Evolutionary conservation across 305 asterid species (phyloP), one percentile per base, ranked within the genome.

Genomic region (Plantago lanceolata): DNA sequence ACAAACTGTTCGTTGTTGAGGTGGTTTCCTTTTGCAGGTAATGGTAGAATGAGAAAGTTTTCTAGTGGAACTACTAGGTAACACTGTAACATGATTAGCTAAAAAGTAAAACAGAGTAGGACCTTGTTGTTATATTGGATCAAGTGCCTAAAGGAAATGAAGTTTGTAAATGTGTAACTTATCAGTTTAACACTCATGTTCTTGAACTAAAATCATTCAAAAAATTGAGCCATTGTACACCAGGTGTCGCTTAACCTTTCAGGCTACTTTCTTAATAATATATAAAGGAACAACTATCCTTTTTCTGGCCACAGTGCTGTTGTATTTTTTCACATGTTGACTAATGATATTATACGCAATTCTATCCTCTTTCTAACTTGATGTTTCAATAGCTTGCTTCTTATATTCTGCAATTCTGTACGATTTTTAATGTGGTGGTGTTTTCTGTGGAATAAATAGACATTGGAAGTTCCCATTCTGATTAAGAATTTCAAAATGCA

Each of bases 401-500:
- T 33, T 5, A 33, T 8, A 19, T 50, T 19, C n/a, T n/a, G n/a
- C 15, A 50, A 48, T 28, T n/a, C 19, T 47, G 31, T 54, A 24
- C 48, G 20, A 26, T 49, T 59, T 20, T 43, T 57, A 44, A 29
- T 64, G 56, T 73, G 51, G 17, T 44, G 37, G 28, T 44, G 63
- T 47, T 67, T 68, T 59, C 59, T 17, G 24, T 56, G 18, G 19
- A 33, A 48, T 50, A 59, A 17, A 48, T 21, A 53, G 61, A 49
- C 58, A 31, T 45, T 57, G 15, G 40, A 64, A 58, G 37, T 76
- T 51, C 68, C 19, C 63, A 59, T 33, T 66, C 75, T 66, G 55
- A 61, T 66, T 48, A n/a, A 24, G 20, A 60, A 48, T 63, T 63
- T 63, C 28, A 24, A 48, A 58, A 63, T 73, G 75, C 85, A 94